Percentiles rank a stretch among this genome's conserved stretches.
Conservation (phyloP, 75 land plant genomes). For the Ceratopteris richardii region DNA sequence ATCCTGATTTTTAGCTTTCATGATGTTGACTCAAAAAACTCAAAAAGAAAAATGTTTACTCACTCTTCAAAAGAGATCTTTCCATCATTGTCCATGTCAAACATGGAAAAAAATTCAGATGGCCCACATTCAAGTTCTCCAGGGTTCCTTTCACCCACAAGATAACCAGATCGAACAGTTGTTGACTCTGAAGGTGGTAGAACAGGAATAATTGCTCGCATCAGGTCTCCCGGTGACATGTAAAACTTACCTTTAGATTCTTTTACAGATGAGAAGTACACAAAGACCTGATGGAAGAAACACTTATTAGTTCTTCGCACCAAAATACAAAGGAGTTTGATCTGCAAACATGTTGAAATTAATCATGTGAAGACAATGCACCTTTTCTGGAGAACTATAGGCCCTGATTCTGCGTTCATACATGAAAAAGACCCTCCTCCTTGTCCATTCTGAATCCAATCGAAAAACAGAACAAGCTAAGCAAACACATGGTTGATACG, state of each 20-base stretch:
- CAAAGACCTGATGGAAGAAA: constrained; percentile 56
- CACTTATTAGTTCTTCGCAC: not conserved
- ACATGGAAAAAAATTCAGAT: constrained; percentile 76
- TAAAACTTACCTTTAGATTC: constrained; percentile 43
- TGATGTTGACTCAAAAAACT: too few species aligned
- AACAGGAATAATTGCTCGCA: constrained; percentile 91
- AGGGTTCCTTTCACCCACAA: constrained; percentile 63
- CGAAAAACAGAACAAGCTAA: too few species aligned
- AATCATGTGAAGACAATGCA: not conserved
- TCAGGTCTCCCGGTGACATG: constrained; percentile 81
- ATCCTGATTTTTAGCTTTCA: too few species aligned
- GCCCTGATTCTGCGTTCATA: constrained; percentile 29
- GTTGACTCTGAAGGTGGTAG: constrained; percentile 86
- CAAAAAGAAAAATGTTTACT: constrained; percentile 22
- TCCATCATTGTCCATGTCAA: constrained; percentile 83
- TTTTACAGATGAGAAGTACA: constrained; percentile 70
- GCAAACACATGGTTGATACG: too few species aligned
- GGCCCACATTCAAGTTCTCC: constrained; percentile 71
- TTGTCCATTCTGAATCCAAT: constrained; percentile 16
- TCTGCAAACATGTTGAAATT: too few species aligned
- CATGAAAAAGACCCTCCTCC: constrained; percentile 26
- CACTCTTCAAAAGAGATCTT: constrained; percentile 87
- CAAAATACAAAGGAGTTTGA: too few species aligned
- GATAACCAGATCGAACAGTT: constrained; percentile 54
- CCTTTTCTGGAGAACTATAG: constrained; percentile 34